Evolutionary conservation across 495 filamentous ascomycete genomes (phyloP).

Genomic region (Cladorrhinum samala): DNA sequence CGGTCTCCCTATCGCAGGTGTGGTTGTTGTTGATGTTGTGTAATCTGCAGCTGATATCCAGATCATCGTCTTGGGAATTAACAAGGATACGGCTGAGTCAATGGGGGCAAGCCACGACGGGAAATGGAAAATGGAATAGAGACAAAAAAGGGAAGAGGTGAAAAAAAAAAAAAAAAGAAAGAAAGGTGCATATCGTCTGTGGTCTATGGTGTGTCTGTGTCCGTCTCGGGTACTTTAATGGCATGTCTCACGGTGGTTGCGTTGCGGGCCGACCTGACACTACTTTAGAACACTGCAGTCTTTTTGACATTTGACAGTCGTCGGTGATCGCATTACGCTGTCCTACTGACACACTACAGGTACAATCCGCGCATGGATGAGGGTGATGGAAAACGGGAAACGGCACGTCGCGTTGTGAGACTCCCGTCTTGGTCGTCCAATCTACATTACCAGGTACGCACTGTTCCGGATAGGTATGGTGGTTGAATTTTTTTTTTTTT

Average conservation of each 20-base stretch:
- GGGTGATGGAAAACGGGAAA: too few relatives aligned
- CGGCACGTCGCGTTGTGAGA: too few relatives aligned
- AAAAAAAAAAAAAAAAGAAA: too few relatives aligned
- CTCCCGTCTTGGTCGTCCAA: too few relatives aligned
- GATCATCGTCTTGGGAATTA: not conserved
- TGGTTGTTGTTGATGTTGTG: not conserved
- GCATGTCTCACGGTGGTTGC: not conserved
- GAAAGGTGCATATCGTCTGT: too few relatives aligned
- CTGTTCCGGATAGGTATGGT: too few relatives aligned
- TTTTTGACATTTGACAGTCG: not conserved
- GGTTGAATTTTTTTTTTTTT: not conserved
- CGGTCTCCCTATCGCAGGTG: not conserved
- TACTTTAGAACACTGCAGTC: not conserved
- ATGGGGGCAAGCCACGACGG: not conserved
- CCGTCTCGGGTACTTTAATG: too few relatives aligned
- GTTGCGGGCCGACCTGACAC: not conserved
- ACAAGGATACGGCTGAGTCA: not conserved
- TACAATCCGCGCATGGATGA: too few relatives aligned
- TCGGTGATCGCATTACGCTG: not conserved
- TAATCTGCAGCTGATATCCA: not conserved
- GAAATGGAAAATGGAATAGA: not conserved
- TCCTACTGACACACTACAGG: too few relatives aligned
- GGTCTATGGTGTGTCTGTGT: too few relatives aligned
- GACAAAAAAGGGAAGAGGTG: too few relatives aligned
- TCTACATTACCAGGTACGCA: too few relatives aligned